Evolutionary conservation across 106 monocot genomes (phyloP).

Genomic region (Dendrobium huoshanense): DNA sequence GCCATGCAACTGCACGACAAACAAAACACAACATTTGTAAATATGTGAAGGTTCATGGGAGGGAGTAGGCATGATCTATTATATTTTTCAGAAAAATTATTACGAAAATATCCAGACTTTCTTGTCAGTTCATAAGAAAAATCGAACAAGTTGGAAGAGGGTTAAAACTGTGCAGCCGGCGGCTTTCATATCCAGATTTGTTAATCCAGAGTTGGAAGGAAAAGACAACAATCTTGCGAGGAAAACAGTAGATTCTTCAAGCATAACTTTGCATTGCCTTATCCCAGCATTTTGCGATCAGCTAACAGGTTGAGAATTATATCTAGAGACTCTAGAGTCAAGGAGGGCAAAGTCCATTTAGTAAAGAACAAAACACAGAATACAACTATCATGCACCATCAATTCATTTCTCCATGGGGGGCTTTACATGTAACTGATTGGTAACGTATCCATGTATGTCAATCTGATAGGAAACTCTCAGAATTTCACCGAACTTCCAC

Average conservation of each 20-base stretch:
- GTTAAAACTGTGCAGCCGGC: background rate
- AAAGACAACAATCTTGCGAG: background rate
- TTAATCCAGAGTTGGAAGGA: background rate
- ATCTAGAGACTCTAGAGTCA: too few relatives aligned
- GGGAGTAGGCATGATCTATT: background rate
- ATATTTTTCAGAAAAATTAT: background rate
- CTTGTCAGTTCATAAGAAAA: background rate
- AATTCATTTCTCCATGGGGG: background rate
- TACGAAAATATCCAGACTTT: background rate
- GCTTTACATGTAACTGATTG: background rate
- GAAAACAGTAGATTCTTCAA: too few relatives aligned
- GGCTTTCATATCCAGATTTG: too few relatives aligned
- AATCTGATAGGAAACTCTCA: too few relatives aligned
- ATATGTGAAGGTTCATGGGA: background rate
- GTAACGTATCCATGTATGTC: background rate
- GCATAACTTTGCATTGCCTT: too few relatives aligned
- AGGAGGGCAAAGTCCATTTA: too few relatives aligned
- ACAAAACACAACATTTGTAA: background rate
- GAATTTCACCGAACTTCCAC: too few relatives aligned
- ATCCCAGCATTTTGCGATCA: background rate
- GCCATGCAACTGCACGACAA: conserved; percentile 61
- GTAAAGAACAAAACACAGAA: too few relatives aligned
- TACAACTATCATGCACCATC: background rate
- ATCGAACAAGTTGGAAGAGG: background rate
- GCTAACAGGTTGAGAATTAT: background rate